Evolutionary conservation across 257 asterid genomes (phyloP).

Genomic region (Lithospermum erythrorhizon): DNA sequence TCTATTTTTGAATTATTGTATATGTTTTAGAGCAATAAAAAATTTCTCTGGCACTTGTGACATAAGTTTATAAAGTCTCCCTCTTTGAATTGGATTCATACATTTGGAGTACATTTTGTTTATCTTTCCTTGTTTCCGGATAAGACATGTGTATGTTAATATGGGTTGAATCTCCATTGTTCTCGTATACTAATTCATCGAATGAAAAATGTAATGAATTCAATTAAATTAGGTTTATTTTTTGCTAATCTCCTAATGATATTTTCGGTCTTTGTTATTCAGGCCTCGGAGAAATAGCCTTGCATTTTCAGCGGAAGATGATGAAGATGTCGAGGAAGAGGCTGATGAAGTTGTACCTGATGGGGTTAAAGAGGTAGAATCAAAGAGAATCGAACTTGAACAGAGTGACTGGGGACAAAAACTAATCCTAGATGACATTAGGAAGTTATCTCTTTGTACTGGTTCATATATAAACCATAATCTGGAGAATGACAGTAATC

Average conservation of each 20-base stretch:
- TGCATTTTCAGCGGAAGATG: slow-evolving; percentile 79
- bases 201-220: too few relatives aligned
- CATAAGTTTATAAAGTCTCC: too few relatives aligned
- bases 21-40: too few relatives aligned
- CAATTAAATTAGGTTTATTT: not conserved
- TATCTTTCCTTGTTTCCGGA: too few relatives aligned
- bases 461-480: slow-evolving; percentile 48
- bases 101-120: too few relatives aligned
- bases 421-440: slow-evolving; percentile 68
- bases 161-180: too few relatives aligned
- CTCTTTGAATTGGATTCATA: too few relatives aligned
- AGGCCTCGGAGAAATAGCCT: slow-evolving; percentile 94
- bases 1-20: not conserved
- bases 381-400: slow-evolving; percentile 79
- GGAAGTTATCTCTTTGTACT: slow-evolving; percentile 49
- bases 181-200: too few relatives aligned
- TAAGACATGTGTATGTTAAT: too few relatives aligned
- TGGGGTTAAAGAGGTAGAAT: slow-evolving; percentile 99
- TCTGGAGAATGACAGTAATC: slow-evolving; percentile 48
- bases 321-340: slow-evolving; percentile 88
- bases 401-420: slow-evolving; percentile 59
- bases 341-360: slow-evolving; percentile 99
- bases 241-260: slow-evolving; percentile 8
- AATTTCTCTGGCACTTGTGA: too few relatives aligned
- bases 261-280: slow-evolving; percentile 23